A percentile compares a stretch with the other conserved stretches of the same genome.
Conservation (phyloP, 192 early-diverging fungal species). For the Coemansia sp. region DNA sequence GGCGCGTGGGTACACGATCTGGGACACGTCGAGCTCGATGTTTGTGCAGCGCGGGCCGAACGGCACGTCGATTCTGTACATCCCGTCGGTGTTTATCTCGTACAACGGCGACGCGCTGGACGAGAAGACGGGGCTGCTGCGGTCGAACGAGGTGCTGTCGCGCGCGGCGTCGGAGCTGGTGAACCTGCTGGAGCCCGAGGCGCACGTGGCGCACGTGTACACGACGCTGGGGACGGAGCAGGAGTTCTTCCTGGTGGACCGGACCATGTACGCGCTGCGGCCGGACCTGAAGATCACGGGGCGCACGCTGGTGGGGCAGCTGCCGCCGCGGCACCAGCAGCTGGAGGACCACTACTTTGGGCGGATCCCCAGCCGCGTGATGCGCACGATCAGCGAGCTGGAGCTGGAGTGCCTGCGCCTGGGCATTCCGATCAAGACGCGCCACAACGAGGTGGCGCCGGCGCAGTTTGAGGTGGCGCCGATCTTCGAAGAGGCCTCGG, state of each 20-base stretch:
- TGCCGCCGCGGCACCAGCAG: conserved; percentile 98
- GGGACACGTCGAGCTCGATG: conserved; percentile 96
- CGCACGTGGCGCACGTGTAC: conserved; percentile 76
- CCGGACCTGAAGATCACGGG: conserved; percentile 97
- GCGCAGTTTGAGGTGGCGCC: conserved; percentile 98
- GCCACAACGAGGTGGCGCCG: conserved; percentile 99
- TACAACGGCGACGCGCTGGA: conserved; percentile 99
- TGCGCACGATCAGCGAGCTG: conserved; percentile 87
- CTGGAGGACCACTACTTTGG: conserved; percentile 99
- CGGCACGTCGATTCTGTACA: conserved; percentile 89
- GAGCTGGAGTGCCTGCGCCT: conserved; percentile 92
- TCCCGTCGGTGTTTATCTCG: conserved; percentile 97
- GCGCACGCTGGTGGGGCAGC: conserved; percentile 86
- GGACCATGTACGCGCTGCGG: conserved; percentile 86
- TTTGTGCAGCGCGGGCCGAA: conserved; percentile 91
- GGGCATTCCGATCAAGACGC: conserved; percentile 98
- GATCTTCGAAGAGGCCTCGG: conserved; percentile 94
- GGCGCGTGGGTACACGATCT: conserved; percentile 99
- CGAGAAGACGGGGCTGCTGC: conserved; percentile 96
- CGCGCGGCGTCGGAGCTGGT: conserved; percentile 78
- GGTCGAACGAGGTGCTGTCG: conserved; percentile 85
- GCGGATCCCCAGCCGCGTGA: conserved; percentile 87
- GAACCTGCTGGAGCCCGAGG: conserved; percentile 64
- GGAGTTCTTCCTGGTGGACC: conserved; percentile 99
- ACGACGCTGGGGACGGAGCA: conserved; percentile 97